Conservation (phyloP, 768 basidiomycete species). For the Boletales sp. region DNA sequence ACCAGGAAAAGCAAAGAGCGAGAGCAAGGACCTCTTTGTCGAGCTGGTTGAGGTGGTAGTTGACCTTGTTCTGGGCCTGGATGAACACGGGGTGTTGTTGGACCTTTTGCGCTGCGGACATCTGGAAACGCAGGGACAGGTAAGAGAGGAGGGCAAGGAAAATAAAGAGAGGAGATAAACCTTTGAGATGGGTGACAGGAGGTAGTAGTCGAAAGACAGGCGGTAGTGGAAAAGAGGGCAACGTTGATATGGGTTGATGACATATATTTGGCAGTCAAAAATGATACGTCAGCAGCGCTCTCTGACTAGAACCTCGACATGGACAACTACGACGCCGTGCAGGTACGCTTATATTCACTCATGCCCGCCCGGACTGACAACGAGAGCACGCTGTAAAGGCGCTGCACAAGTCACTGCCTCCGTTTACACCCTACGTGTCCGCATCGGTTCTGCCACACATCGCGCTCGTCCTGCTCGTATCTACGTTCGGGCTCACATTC, state of each 20-base stretch:
- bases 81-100: conserved; percentile 85
- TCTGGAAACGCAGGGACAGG: conserved; percentile 31
- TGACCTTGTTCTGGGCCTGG: conserved; percentile 80
- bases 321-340: conserved; percentile 51
- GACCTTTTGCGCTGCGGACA: conserved; percentile 62
- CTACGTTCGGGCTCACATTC: conserved; percentile 83
- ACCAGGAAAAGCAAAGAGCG: background rate
- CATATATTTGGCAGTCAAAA: conserved; percentile 53
- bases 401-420: conserved; percentile 60
- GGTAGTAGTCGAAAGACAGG: background rate
- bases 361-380: background rate
- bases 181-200: background rate
- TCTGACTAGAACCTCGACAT: conserved; percentile 29
- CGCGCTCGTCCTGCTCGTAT: conserved; percentile 65
- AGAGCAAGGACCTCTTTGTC: conserved; percentile 84
- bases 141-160: background rate
- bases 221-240: conserved; percentile 24
- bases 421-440: conserved; percentile 71
- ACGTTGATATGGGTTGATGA: conserved; percentile 52
- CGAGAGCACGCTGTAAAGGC: conserved; percentile 36
- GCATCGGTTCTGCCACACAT: conserved; percentile 66
- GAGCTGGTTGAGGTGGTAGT: conserved; percentile 80
- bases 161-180: background rate
- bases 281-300: conserved; percentile 37
- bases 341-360: conserved; percentile 39